Conservation (phyloP, 2,329 filamentous ascomycete species). For the Colletotrichum somersetense region DNA sequence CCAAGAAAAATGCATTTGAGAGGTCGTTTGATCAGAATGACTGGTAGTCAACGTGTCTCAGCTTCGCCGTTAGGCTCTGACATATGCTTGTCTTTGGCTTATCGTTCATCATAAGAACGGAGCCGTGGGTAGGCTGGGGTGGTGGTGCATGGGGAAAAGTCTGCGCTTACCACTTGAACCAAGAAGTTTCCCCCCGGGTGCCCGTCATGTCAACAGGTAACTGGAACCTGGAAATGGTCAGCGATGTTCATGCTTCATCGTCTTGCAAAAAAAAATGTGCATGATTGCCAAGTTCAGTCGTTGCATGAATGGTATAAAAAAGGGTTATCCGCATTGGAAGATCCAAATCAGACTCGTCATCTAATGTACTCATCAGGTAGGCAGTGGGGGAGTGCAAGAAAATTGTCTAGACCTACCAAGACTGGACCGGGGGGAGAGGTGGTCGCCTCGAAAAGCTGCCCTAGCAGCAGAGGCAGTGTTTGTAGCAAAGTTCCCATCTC, state of each 20-base stretch:
- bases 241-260: slow-evolving; percentile 29
- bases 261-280: slow-evolving; percentile 14
- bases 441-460: background rate
- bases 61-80: slow-evolving; percentile 44
- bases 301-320: slow-evolving; percentile 71
- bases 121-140: slow-evolving; percentile 25
- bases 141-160: background rate
- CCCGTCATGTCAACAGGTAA: background rate
- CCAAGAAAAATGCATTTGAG: slow-evolving; percentile 23
- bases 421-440: background rate
- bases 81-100: slow-evolving; percentile 46
- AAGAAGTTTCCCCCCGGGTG: background rate
- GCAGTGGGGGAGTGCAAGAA: slow-evolving; percentile 47
- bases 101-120: slow-evolving; percentile 43
- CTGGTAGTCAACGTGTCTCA: slow-evolving; percentile 43
- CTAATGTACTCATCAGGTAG: slow-evolving; percentile 61
- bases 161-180: slow-evolving; percentile 25
- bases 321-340: slow-evolving; percentile 69
- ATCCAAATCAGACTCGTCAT: slow-evolving; percentile 76
- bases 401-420: slow-evolving; percentile 35
- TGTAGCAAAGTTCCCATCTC: background rate
- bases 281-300: slow-evolving; percentile 53
- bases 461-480: slow-evolving; percentile 3
- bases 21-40: slow-evolving; percentile 41
- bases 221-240: slow-evolving; percentile 30